Base-by-base conservation (phyloP, 345 rosid species). In the Pistacia integerrima region DNA sequence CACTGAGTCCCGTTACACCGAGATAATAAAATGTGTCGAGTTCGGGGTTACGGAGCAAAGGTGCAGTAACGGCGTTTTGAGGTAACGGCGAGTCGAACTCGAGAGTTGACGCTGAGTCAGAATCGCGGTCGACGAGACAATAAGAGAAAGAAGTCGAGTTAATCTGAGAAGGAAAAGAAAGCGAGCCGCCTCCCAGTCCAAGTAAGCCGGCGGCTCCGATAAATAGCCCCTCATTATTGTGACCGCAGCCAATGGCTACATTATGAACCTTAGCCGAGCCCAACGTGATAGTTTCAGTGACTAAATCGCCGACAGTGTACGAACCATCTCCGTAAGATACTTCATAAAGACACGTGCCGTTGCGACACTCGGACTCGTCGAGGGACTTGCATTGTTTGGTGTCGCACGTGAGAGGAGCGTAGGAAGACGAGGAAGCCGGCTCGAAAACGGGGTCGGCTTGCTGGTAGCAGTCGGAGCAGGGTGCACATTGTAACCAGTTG, bases 291-390 rank as follows among this genome's bases (percentile, higher is more conserved):
- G 91, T 89, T 81, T 93, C 98, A 11, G 97, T 90, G 36, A 83
- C 91, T 60, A 91, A 90, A 68, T 93, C 97, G 4, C 99, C 98
- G 14, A 90, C 90, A 14, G 98, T 93, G 80, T 80, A 93, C 38
- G 98, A 95, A 13, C 99, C 98, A 36, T 95, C 98, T 7, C 99
- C 98, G 78, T 94, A 93, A 10, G 97, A 88, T 11, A 93, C 97
- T 78, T 90, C 85, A 85, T 94, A 94, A 22, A 90, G 87, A 80
- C 99, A 95, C 52, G 91, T 81, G 59, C 70, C 83, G 82, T 90
- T 86, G 56, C 90, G 87, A 60, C 97, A 95, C 70, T 85, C 90
- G 6, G 91, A 88, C 65, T 77, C 78, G 78, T 93, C 97, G 54
- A 93, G 96, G 10, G 93, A 81, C 13, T 83, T 77, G 76, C 97